phyloP scores from a whole-genome alignment of 2,329 filamentous ascomycete genomes.

The Cladosporium sp. region DNA sequence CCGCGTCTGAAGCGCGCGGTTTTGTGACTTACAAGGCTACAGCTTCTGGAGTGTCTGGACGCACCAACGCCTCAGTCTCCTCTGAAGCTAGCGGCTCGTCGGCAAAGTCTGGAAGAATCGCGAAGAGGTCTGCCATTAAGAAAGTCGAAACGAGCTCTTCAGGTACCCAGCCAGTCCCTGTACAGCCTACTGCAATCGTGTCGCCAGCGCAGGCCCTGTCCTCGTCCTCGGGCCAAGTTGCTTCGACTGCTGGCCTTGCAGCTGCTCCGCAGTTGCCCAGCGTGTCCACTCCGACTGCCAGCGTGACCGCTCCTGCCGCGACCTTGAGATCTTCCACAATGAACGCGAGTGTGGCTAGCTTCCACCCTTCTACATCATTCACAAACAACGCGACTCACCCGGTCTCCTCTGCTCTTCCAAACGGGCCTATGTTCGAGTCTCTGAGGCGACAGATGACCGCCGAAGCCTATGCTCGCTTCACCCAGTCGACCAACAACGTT shows the following conservation, averaged over 20 bases:
- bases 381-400: background rate
- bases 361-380: background rate
- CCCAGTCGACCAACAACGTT: background rate
- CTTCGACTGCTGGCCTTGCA: background rate
- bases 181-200: background rate
- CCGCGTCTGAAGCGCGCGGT: background rate
- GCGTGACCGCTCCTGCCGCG: background rate
- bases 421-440: background rate
- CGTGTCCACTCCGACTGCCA: background rate
- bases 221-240: background rate
- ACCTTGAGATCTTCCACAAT: background rate
- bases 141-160: background rate
- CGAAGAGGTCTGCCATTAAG: background rate
- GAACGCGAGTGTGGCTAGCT: background rate
- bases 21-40: background rate
- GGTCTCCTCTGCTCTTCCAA: background rate
- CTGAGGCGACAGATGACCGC: constrained; percentile 1
- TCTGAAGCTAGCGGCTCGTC: background rate
- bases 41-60: background rate
- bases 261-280: background rate
- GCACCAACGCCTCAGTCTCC: background rate
- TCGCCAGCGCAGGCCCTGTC: background rate
- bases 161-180: background rate
- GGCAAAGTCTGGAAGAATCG: background rate
- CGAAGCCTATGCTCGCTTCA: background rate